Evolutionary conservation across 1,284 basidiomycete genomes (phyloP).

Genomic region (Fomitopsis schrenkii): DNA sequence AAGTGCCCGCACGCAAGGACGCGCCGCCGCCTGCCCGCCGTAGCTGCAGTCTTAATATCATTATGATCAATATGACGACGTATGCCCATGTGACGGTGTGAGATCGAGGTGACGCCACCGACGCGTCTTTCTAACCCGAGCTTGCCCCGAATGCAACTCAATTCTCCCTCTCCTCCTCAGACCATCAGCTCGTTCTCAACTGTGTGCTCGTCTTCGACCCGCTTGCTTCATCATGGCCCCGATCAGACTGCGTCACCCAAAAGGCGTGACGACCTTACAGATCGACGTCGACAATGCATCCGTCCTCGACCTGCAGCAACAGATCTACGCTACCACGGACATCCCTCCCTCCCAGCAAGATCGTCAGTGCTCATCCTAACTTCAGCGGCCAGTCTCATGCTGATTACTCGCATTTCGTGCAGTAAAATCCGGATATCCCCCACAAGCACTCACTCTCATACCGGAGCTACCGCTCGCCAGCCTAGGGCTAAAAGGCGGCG

Average conservation of each 20-base stretch:
- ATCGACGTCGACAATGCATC: constrained; percentile 60
- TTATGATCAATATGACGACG: not conserved
- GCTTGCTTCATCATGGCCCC: constrained; percentile 43
- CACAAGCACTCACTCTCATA: constrained; percentile 64
- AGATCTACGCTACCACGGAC: constrained; percentile 61
- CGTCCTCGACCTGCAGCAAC: constrained; percentile 69
- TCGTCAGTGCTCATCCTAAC: constrained; percentile 41
- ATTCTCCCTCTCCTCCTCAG: not conserved
- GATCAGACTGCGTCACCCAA: constrained; percentile 75
- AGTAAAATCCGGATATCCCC: constrained; percentile 89
- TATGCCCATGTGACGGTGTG: not conserved
- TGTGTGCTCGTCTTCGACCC: not conserved
- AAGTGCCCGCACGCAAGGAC: no score
- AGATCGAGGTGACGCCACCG: not conserved
- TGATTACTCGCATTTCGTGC: not conserved
- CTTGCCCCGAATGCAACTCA: no score
- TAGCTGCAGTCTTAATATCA: not conserved
- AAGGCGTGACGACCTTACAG: constrained; percentile 77
- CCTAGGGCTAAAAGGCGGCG: constrained; percentile 72
- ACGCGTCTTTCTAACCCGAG: not conserved
- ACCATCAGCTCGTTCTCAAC: not conserved
- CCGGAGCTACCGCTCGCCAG: constrained; percentile 70
- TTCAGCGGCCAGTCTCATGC: not conserved
- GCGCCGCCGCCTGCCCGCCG: no score
- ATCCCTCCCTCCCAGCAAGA: constrained; percentile 77